phyloP scores from a whole-genome alignment of 225 moss, liverwort and hornwort species.

The Climacium dendroides region DNA sequence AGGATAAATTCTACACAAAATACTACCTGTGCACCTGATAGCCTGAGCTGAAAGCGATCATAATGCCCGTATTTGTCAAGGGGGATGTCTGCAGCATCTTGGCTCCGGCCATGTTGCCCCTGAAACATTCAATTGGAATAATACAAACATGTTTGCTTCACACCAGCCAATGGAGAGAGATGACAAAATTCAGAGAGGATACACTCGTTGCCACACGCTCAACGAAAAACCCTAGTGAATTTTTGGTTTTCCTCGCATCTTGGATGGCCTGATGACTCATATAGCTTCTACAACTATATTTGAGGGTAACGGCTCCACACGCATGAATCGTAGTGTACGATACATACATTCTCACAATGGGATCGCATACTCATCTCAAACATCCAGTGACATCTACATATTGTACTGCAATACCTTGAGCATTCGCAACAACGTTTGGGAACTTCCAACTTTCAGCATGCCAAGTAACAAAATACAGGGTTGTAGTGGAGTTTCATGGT shows the following conservation, averaged over 20 bases:
- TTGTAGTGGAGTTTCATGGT: background rate
- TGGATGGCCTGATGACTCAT: background rate
- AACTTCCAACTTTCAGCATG: background rate
- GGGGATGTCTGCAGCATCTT: slow-evolving; percentile 14
- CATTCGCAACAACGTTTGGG: background rate
- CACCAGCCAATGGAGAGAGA: background rate
- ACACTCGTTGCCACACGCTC: background rate
- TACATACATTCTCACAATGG: background rate
- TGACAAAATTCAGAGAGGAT: background rate
- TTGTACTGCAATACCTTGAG: background rate
- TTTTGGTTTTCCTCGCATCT: background rate
- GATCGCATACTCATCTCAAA: background rate
- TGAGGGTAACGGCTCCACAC: background rate
- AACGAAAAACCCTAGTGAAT: background rate
- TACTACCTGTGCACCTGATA: slow-evolving; percentile 69
- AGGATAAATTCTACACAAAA: background rate
- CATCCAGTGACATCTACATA: background rate
- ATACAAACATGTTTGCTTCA: background rate
- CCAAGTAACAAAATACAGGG: background rate
- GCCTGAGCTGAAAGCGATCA: slow-evolving; percentile 59
- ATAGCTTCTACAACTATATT: background rate
- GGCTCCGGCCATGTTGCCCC: slow-evolving; percentile 20
- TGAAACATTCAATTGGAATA: background rate
- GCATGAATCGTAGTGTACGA: background rate
- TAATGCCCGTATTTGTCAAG: slow-evolving; percentile 39